Evolutionary conservation across 139 green algal species (phyloP).

Genomic region (Micromonas commoda): DNA sequence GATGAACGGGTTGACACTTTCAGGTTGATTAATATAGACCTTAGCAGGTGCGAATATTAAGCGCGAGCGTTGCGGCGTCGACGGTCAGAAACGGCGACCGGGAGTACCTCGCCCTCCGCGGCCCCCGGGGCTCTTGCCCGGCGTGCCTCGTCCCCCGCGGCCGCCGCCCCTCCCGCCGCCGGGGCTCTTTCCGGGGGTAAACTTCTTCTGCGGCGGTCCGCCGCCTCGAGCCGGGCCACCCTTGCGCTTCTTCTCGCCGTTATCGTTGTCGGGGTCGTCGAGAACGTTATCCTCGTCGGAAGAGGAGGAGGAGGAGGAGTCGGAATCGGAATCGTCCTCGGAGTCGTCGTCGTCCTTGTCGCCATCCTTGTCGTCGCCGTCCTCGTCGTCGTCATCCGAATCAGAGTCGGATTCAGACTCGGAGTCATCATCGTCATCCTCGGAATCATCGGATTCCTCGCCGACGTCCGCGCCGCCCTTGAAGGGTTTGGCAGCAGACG

Average conservation of each 20-base stretch:
- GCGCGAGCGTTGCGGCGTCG: too few species aligned
- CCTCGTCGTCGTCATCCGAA: neutral
- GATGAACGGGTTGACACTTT: too few species aligned
- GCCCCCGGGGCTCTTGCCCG: neutral
- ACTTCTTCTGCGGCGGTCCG: neutral
- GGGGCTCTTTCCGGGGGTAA: neutral
- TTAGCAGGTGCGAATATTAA: too few species aligned
- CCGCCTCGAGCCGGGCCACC: neutral
- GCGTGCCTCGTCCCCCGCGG: neutral
- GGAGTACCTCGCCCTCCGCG: neutral
- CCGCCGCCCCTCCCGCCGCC: neutral
- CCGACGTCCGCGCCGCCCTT: neutral
- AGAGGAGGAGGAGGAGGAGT: neutral
- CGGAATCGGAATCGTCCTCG: neutral
- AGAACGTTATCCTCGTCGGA: neutral
- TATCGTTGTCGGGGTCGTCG: neutral
- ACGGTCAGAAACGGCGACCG: too few species aligned
- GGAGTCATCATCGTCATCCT: neutral
- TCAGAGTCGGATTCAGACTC: neutral
- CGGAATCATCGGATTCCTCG: too few species aligned
- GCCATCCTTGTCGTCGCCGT: conserved; percentile 1
- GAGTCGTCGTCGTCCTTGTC: neutral
- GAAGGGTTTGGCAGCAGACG: too few species aligned
- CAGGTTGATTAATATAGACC: too few species aligned
- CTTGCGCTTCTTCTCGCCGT: neutral